These are phyloP conservation scores for Rhizoclosmatium hyalinum DNA, from an alignment of 371 early-diverging fungal genomes.

Conservation along the genomic window DNA sequence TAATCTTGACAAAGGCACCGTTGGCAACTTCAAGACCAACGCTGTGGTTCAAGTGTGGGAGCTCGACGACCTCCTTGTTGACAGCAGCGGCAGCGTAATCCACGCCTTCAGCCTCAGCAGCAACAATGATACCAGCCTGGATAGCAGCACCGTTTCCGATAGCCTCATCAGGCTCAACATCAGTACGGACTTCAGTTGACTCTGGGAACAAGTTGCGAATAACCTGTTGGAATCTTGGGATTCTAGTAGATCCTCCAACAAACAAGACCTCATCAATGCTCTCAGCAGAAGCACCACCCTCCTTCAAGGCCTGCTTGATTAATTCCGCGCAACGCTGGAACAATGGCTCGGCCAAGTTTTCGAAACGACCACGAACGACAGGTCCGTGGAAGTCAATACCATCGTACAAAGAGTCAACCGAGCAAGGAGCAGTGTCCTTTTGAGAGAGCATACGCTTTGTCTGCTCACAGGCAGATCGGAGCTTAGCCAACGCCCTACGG, in stretches of 20 bases:
- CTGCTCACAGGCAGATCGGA: constrained; percentile 79
- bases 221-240: constrained; percentile 65
- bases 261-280: constrained; percentile 70
- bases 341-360: constrained; percentile 82
- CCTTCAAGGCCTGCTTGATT: constrained; percentile 75
- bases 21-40: constrained; percentile 80
- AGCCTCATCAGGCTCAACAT: constrained; percentile 66
- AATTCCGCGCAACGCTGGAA: constrained; percentile 77
- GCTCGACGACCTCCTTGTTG: constrained; percentile 65
- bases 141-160: constrained; percentile 55
- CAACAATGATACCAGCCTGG: constrained; percentile 51
- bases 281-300: constrained; percentile 58
- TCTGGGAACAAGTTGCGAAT: constrained; percentile 60
- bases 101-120: constrained; percentile 30
- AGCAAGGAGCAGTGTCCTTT: constrained; percentile 88
- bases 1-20: constrained; percentile 76
- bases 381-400: constrained; percentile 91
- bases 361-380: constrained; percentile 92
- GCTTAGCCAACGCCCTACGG: constrained; percentile 81
- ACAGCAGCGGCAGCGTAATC: constrained; percentile 59
- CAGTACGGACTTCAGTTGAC: constrained; percentile 62
- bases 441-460: constrained; percentile 95
- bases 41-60: constrained; percentile 73
- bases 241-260: constrained; percentile 71
- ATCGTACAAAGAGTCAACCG: constrained; percentile 89